phyloP scores from a whole-genome alignment of 148 eudicot genomes.

The Rhododendron ferrugineum region DNA sequence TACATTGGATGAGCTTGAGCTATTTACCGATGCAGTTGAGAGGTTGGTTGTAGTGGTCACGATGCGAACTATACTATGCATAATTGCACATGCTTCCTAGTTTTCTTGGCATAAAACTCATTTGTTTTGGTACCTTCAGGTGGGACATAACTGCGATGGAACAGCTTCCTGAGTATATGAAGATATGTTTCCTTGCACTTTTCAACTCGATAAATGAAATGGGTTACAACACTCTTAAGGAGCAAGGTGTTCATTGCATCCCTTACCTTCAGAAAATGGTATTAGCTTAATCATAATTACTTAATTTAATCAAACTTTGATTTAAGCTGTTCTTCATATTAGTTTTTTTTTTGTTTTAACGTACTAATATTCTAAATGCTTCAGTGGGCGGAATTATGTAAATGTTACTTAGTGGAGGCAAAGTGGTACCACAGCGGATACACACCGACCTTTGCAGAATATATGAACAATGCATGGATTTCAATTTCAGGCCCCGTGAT shows the following conservation, averaged over 20 bases:
- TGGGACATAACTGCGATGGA: constrained; percentile 9
- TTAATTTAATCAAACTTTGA: neutral
- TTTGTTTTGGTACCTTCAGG: neutral
- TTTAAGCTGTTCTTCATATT: too few species aligned
- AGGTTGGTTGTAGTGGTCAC: too few species aligned
- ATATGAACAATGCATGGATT: constrained; percentile 4
- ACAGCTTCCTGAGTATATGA: constrained; percentile 2
- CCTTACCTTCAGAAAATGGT: constrained; percentile 13
- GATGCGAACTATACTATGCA: neutral
- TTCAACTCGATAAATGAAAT: neutral
- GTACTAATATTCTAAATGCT: too few species aligned
- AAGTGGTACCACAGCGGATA: constrained; percentile 25
- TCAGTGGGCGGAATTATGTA: constrained; percentile 34
- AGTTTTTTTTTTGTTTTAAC: too few species aligned
- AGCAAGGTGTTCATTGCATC: neutral
- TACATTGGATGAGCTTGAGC: too few species aligned
- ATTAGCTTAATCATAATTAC: neutral
- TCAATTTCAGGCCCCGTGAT: constrained; percentile 7
- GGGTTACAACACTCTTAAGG: neutral
- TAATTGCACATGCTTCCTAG: neutral
- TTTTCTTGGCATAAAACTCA: neutral
- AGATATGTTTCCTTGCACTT: neutral
- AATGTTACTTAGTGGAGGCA: constrained; percentile 22
- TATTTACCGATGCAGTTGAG: too few species aligned
- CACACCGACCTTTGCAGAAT: constrained; percentile 29